Base-by-base conservation (phyloP, 306 rosid genomes). In the Geum urbanum region DNA sequence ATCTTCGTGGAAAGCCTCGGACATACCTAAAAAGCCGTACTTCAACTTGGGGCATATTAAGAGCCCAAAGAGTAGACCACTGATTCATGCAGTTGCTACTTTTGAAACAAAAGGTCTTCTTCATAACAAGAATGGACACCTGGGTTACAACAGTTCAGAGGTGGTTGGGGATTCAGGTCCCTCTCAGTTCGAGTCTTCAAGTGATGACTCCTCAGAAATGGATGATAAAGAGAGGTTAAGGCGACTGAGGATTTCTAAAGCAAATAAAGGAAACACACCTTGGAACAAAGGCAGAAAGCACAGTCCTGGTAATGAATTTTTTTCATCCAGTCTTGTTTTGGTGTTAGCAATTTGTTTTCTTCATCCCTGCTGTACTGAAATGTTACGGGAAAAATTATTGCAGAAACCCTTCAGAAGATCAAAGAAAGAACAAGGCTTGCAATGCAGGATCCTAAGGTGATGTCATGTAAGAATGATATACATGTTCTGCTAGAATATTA, bases 381-480 rank as follows among this genome's bases (percentile, higher is more conserved):
- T 37, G 45, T 66, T 64, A 58, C 51, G 66, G 8, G 72, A 41
- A 51, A 22, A 72, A 24, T 39, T 64, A 12, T 76, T 76, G 79
- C 92, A 91, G 97, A 95, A 78, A 95, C 99, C 72, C 79, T 86
- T 79, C 88, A 35, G 71, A 83, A 82, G 83, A 95, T 95, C 81
- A 85, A 39, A 84, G 96, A 95, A 82, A 85, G 95, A 83, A 95
- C 99, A 79, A 82, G 82, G 83, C 84, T 91, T 55, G 97, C 99
- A 9, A 95, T 95, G 97, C 97, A 91, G 97, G 76, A 86, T 87
- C 97, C 99, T 87, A 95, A 95, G 99, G 99, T 95, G 97, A 95
- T 86, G 97, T 91, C 99, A 85, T 89, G 97, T 89, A 95, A 95
- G 96, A 85, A 80, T 84, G 62, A 78, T 81, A 77, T 72, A 83